Conservation (phyloP, 169 alveolate species). For the Eimeria acervulina region DNA sequence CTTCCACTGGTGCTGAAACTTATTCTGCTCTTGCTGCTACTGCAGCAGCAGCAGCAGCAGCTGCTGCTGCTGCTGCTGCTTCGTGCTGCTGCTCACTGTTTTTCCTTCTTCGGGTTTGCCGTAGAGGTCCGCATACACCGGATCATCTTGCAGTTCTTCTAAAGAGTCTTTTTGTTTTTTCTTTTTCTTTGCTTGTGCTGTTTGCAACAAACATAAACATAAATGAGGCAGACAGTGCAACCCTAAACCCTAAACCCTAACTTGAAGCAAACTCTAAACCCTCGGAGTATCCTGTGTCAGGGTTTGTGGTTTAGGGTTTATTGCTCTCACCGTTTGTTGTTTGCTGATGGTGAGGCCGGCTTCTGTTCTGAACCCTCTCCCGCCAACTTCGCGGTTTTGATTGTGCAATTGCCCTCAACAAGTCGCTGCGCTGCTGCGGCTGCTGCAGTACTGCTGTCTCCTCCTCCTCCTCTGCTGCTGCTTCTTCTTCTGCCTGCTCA, state of each 20-base stretch:
- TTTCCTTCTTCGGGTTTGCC: background rate
- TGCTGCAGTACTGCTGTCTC: constrained; percentile 51
- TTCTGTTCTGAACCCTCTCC: constrained; percentile 31
- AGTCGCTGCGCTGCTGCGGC: constrained; percentile 9
- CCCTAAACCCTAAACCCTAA: background rate
- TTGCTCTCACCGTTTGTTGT: too few species aligned
- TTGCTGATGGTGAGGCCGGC: background rate
- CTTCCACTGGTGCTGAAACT: too few species aligned
- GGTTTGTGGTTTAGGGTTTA: background rate
- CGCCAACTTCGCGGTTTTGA: background rate
- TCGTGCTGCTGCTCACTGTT: background rate
- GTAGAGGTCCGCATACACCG: constrained; percentile 20
- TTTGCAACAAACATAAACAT: background rate
- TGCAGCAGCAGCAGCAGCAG: too few species aligned
- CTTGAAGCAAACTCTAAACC: background rate
- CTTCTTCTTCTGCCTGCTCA: too few species aligned
- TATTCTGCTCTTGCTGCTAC: too few species aligned
- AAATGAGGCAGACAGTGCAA: background rate
- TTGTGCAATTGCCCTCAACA: background rate
- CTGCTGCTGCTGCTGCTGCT: too few species aligned
- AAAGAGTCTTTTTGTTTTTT: background rate
- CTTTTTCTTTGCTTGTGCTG: background rate
- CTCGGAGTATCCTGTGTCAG: background rate
- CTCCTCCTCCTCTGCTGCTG: constrained; percentile 49
- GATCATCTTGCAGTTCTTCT: background rate